Base-by-base conservation (phyloP, 1,284 basidiomycete genomes). In the Melampsora larici-populina region DNA sequence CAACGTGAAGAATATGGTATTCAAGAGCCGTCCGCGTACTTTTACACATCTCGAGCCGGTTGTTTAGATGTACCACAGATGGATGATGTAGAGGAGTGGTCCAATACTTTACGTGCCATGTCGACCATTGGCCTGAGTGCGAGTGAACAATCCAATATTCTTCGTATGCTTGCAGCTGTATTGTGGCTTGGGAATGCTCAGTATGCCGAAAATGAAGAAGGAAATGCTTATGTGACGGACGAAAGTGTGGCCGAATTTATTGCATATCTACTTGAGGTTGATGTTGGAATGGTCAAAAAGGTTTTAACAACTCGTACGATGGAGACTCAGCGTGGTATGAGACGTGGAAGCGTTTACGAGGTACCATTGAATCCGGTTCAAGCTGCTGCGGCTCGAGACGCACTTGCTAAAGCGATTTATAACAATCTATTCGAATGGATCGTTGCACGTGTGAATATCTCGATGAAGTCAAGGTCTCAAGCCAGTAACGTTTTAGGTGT, bases 401-500 rank as follows among this genome's bases (percentile, higher is more conserved):
- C 97, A 0, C 86, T 99, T 46, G 87, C 95, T 7, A 97, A 99
- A 84, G 97, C 95, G 13, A 90, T 99, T 79, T 99, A 99, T 86
- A 98, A 97, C 86, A 98, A 98, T 84, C 86, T 99, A 26, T 99
- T 99, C 84, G 96, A 99, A 83, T 99, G 97, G 97, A 99, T 99
- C 81, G 97, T 99, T 48, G 92, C 92, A 29, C 90, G 94, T 78
- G 89, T 99, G 83, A 99, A 99, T 83, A 86, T 92, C 29, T 97
- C 95, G 6, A 97, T 99, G 94, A 95, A 94, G 83, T 89, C 94
- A 21, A 89, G 92, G 55, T 85, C 87, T 66, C 85, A 89, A 11
- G 87, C 89, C 63, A 87, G 91, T n/a, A 93, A 94, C 79, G 87
- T 98, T 75, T 93, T 99, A 80, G 97, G 97, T 72, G 97, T 99